A percentile compares a stretch with the other conserved stretches of the same genome.
phyloP scores from a whole-genome alignment of 164 flowering plant species.

The Warburgia ugandensis region DNA sequence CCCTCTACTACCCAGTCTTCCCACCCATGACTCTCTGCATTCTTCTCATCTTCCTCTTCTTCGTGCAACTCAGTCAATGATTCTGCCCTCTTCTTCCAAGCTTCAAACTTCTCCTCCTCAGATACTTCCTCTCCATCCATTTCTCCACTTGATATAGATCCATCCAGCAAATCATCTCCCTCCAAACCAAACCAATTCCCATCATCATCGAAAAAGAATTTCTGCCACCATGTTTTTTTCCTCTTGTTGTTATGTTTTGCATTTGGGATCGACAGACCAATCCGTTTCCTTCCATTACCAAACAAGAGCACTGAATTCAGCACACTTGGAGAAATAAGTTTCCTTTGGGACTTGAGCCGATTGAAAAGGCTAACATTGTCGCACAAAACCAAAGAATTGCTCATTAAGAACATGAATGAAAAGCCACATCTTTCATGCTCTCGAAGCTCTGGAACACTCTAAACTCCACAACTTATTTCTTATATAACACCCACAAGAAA shows the following conservation, averaged over 20 bases:
- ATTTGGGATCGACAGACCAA: slow-evolving; percentile 31
- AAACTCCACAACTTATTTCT: too few species aligned
- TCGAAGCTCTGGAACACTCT: too few species aligned
- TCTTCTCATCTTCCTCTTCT: slow-evolving; percentile 71
- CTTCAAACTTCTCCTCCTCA: slow-evolving; percentile 74
- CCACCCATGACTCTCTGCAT: slow-evolving; percentile 75
- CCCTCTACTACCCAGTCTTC: slow-evolving; percentile 83
- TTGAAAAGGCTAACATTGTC: slow-evolving; percentile 20
- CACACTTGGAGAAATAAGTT: background rate
- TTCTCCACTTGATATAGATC: slow-evolving; percentile 16
- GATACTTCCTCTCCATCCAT: slow-evolving; percentile 26
- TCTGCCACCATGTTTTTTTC: slow-evolving; percentile 74
- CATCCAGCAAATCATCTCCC: slow-evolving; percentile 46
- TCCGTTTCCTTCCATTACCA: slow-evolving; percentile 17
- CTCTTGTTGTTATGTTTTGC: slow-evolving; percentile 27
- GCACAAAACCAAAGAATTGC: slow-evolving; percentile 54
- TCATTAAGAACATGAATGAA: slow-evolving; percentile 51
- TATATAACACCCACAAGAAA: too few species aligned
- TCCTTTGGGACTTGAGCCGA: slow-evolving; percentile 2
- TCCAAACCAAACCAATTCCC: slow-evolving; percentile 81
- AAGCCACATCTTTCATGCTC: slow-evolving; percentile 47
- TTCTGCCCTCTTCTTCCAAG: slow-evolving; percentile 95
- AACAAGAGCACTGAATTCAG: slow-evolving; percentile 12
- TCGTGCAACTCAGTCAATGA: slow-evolving; percentile 85
- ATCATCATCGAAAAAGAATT: slow-evolving; percentile 71